Base-by-base conservation (phyloP, 192 early-diverging fungal genomes). In the Neocallimastix lanati region DNA sequence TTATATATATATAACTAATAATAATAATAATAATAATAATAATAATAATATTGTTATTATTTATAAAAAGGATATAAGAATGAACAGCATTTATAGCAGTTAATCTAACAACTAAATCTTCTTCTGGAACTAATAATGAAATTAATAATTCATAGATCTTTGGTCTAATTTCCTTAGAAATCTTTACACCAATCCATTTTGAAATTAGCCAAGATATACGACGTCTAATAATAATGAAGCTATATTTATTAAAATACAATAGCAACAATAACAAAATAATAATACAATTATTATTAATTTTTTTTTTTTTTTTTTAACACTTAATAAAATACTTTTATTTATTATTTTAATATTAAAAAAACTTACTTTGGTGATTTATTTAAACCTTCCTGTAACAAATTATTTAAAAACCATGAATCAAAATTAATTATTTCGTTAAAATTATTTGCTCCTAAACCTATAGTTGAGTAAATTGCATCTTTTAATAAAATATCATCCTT, bases 111-210 rank as follows among this genome's bases (percentile, higher is more conserved):
- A 93, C 90, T 82, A 94, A 81, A 30, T 94, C 93, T 81, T 94
- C 91, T n/a, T 89, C 85, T 2, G 86, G 81, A n/a, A 81, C 80
- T 82, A 93, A 86, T 3, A 96, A 83, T 37, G 88, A 87, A 28
- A 96, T 77, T 81, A 98, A 86, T 21, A 92, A 84, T 36, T 86
- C 83, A 83, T 96, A 98, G 18, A 94, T 90, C 28, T 84, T 82
- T 18, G 87, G 85, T 28, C 92, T 86, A 37, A 91, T 85, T 0
- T 85, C 84, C 13, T 88, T 89, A 38, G 89, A 86, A 16, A 92
- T 84, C 58, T 96, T 93, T 76, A 96, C 93, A 12, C 86, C 84
- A 58, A 96, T 87, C 94, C 95, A 98, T 82, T 90, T 87, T n/a
- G 92, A 91, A 58, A 96, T 86, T 36, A 98, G 84, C 92, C 91